A percentile compares a stretch with the other conserved stretches of the same genome.
phyloP scores from a whole-genome alignment of 768 basidiomycete species.

The Cystofilobasidium ferigula region DNA sequence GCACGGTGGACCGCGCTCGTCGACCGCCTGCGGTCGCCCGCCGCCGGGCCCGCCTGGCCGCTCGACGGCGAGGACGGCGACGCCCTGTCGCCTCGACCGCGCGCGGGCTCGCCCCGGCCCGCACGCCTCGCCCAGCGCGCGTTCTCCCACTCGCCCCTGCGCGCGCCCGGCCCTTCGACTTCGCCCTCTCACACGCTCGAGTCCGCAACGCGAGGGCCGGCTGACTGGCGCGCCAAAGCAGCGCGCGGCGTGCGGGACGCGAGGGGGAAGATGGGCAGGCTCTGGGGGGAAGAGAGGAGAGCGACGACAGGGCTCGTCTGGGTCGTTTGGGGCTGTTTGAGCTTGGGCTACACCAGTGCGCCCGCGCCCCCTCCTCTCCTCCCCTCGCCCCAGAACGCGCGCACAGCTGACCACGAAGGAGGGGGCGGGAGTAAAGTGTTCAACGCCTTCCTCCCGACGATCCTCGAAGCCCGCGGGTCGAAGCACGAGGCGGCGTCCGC shows the following conservation, averaged over 20 bases:
- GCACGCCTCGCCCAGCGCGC: no score
- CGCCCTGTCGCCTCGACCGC: no score
- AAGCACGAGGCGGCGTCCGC: slow-evolving; percentile 21
- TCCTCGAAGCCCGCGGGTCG: slow-evolving; percentile 56
- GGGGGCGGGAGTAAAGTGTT: slow-evolving; percentile 81
- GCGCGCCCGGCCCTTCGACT: neutral
- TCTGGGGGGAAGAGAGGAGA: slow-evolving; percentile 65
- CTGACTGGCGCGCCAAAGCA: slow-evolving; percentile 1
- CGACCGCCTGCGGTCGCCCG: no score
- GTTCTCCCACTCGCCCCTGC: neutral
- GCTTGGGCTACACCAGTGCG: slow-evolving; percentile 49
- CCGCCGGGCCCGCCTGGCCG: no score
- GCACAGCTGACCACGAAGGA: no score
- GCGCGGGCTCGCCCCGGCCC: no score
- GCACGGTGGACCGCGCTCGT: neutral
- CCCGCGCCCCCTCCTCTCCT: neutral
- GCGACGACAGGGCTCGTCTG: slow-evolving; percentile 68
- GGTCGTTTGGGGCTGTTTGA: slow-evolving; percentile 63
- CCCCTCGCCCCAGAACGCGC: no score
- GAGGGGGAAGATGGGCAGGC: slow-evolving; percentile 48
- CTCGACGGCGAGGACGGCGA: no score
- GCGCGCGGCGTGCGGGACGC: slow-evolving; percentile 1
- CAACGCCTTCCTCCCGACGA: slow-evolving; percentile 78
- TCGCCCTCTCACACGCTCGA: neutral
- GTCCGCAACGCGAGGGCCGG: neutral